A percentile compares a stretch with the other conserved stretches of the same genome.
These are phyloP conservation scores for Trichoderma sp. DNA, from an alignment of 2,329 filamentous ascomycete species.

Conservation along the genomic window DNA sequence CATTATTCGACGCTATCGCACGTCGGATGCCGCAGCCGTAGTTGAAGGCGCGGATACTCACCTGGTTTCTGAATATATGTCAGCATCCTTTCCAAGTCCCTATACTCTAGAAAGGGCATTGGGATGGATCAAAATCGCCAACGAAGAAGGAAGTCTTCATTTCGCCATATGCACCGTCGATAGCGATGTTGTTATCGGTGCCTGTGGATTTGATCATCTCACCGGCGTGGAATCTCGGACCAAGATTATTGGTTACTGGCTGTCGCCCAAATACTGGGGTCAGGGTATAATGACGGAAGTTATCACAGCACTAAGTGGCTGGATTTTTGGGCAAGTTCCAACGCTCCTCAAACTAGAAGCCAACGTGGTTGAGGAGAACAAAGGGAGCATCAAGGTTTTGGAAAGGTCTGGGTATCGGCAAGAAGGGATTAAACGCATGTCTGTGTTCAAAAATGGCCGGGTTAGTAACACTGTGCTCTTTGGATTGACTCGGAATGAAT, in stretches of 20 bases:
- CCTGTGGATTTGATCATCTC: not conserved
- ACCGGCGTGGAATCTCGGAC: not conserved
- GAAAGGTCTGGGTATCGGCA: not conserved
- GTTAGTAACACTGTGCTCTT: not conserved
- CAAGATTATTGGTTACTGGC: not conserved
- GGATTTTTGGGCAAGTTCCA: not conserved
- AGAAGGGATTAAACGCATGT: not conserved
- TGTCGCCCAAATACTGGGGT: not conserved
- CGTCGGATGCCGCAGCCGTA: not conserved
- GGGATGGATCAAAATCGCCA: not conserved
- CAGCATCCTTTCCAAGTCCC: not conserved
- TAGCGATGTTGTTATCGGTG: not conserved
- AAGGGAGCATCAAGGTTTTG: not conserved
- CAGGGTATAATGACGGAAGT: not conserved
- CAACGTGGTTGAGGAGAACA: not conserved
- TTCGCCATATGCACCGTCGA: constrained; percentile 1
- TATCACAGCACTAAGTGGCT: not conserved
- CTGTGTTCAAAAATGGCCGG: not conserved
- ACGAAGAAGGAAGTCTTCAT: not conserved
- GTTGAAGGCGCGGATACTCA: not conserved
- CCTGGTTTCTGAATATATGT: not conserved
- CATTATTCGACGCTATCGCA: not conserved
- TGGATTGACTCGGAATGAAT: not conserved
- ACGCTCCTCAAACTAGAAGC: not conserved
- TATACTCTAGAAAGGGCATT: not conserved